A percentile compares a stretch with the other conserved stretches of the same genome.
These are phyloP conservation scores for Lycium ferocissimum DNA, from an alignment of 257 asterid genomes.

Conservation along the genomic window DNA sequence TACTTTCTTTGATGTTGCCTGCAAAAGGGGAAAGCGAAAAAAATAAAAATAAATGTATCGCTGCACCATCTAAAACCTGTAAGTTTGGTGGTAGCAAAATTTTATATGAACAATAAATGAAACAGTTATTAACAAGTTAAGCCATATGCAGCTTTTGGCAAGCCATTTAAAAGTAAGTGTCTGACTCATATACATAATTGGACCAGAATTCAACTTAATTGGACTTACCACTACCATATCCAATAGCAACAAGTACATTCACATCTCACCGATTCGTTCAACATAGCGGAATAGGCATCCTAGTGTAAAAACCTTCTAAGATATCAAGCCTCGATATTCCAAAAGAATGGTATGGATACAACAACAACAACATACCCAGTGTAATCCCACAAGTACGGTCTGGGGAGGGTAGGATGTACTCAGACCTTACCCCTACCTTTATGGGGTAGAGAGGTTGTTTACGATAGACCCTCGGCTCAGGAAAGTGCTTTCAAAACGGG, in stretches of 20 bases:
- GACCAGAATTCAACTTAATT: constrained; percentile 10
- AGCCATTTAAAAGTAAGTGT: not conserved
- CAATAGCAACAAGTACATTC: constrained; percentile 2
- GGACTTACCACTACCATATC: not conserved
- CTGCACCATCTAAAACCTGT: not conserved
- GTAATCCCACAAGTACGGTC: too few relatives aligned
- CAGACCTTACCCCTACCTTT: too few relatives aligned
- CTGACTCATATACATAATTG: not conserved
- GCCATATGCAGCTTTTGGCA: not conserved
- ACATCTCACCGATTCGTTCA: not conserved
- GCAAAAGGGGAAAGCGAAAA: constrained; percentile 35
- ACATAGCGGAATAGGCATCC: not conserved
- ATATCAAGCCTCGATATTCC: not conserved
- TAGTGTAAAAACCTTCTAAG: not conserved
- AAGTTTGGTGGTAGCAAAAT: constrained; percentile 13
- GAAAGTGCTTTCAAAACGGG: too few relatives aligned
- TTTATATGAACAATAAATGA: not conserved
- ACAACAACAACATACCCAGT: not conserved
- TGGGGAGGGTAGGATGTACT: too few relatives aligned
- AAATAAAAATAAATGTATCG: constrained; percentile 17
- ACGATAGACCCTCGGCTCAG: too few relatives aligned
- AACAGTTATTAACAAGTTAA: not conserved
- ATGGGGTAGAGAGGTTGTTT: too few relatives aligned
- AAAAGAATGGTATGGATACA: not conserved
- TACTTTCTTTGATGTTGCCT: constrained; percentile 72